Conservation (phyloP, 345 rosid genomes). For the Melaleuca quinquenervia region DNA sequence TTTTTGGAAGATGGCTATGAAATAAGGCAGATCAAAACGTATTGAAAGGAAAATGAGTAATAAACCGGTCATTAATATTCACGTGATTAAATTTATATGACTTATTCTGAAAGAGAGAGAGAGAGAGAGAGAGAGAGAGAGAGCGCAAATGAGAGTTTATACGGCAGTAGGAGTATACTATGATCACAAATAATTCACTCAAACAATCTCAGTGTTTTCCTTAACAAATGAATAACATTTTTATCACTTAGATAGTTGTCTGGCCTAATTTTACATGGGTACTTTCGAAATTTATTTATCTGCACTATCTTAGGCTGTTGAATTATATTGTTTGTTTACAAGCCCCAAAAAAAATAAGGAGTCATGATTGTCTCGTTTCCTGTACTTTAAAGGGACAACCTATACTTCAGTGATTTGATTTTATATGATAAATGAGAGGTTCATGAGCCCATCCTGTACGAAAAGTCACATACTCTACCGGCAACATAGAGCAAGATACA, state of each 20-base stretch:
- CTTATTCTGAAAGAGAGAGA: neutral
- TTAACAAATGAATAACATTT: neutral
- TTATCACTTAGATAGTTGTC: neutral
- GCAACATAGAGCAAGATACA: neutral
- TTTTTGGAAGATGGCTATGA: neutral
- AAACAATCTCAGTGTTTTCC: neutral
- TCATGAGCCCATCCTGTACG: neutral
- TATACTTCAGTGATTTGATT: neutral
- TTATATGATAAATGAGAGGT: neutral
- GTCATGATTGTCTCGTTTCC: neutral
- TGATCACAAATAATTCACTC: neutral
- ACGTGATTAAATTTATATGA: neutral
- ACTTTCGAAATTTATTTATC: neutral
- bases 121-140: neutral
- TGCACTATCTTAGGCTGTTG: too few species aligned
- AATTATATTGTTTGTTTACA: neutral
- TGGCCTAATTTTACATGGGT: neutral
- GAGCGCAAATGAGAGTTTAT: too few species aligned
- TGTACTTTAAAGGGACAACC: neutral
- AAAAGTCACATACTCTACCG: neutral
- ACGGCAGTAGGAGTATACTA: neutral
- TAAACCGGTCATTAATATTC: too few species aligned
- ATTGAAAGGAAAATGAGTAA: neutral
- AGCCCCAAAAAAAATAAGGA: neutral
- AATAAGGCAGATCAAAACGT: neutral